Percentiles rank a stretch among this genome's conserved stretches.
Evolutionary conservation across 805 yeast genomes (phyloP).

Genomic region (Metschnikowia shivogae): DNA sequence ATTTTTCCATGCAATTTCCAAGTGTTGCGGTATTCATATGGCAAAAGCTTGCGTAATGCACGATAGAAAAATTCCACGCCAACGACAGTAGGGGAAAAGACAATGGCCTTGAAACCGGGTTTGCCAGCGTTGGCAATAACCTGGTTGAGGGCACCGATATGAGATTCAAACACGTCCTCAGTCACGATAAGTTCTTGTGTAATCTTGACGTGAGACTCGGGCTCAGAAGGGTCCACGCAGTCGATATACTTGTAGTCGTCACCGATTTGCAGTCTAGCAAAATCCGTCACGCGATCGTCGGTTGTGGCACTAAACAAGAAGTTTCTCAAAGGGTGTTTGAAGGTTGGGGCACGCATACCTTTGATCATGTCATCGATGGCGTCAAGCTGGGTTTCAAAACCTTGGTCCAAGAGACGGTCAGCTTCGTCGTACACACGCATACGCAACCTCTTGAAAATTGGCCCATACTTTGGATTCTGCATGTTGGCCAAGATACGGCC

Average conservation of each 20-base stretch:
- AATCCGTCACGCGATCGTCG: conserved; percentile 57
- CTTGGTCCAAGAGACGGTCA: conserved; percentile 77
- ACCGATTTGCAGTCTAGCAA: conserved; percentile 61
- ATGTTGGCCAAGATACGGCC: conserved; percentile 74
- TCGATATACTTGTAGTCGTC: conserved; percentile 56
- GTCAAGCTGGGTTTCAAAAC: conserved; percentile 66
- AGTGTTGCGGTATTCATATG: conserved; percentile 4
- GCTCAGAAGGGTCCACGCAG: conserved; percentile 68
- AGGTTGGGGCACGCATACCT: conserved; percentile 22
- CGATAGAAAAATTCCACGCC: conserved; percentile 56
- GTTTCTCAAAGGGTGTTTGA: conserved; percentile 47
- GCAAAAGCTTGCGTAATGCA: conserved; percentile 26
- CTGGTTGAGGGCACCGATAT: conserved; percentile 53
- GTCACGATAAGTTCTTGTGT: conserved; percentile 62
- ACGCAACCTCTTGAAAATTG: conserved; percentile 49
- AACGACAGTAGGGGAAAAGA: conserved; percentile 76
- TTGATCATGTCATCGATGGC: conserved; percentile 51
- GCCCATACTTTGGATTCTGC: conserved; percentile 40
- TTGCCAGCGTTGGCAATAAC: conserved; percentile 33
- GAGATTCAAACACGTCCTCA: conserved; percentile 51
- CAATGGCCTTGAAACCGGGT: conserved; percentile 64
- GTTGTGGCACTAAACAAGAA: conserved; percentile 87
- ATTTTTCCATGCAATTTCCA: conserved; percentile 66
- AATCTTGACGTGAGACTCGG: conserved; percentile 73
- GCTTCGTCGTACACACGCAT: conserved; percentile 87